A percentile compares a stretch with the other conserved stretches of the same genome.
These are phyloP conservation scores for Tuber borchii DNA, from an alignment of 495 filamentous ascomycete species.

Conservation along the genomic window DNA sequence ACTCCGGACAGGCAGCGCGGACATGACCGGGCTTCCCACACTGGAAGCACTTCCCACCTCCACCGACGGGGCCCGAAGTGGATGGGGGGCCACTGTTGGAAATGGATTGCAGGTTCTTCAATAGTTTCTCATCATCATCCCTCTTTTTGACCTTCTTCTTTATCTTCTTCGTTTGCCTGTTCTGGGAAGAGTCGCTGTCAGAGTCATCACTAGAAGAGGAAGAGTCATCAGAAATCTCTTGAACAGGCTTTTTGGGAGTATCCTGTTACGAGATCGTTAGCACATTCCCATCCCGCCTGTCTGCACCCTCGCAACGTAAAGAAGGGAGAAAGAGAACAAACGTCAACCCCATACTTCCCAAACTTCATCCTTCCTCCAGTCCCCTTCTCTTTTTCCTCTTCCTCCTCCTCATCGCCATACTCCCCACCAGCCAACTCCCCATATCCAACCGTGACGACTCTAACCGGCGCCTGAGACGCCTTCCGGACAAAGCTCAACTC, in stretches of 20 bases:
- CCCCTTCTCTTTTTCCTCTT: slow-evolving; percentile 6
- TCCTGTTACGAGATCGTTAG: background rate
- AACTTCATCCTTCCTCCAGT: slow-evolving; percentile 36
- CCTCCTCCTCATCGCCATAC: slow-evolving; percentile 34
- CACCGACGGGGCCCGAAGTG: background rate
- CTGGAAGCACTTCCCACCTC: slow-evolving; percentile 18
- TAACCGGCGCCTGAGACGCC: slow-evolving; percentile 18
- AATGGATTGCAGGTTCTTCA: slow-evolving; percentile 24
- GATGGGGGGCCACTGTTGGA: slow-evolving; percentile 21
- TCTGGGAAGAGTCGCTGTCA: background rate
- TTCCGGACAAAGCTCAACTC: slow-evolving; percentile 55
- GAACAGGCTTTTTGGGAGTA: slow-evolving; percentile 3
- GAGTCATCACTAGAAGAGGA: slow-evolving; percentile 4
- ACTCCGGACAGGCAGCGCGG: slow-evolving; percentile 18
- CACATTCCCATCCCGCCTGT: background rate
- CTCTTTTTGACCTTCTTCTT: slow-evolving; percentile 10
- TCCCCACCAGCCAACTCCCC: slow-evolving; percentile 42
- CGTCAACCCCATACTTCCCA: slow-evolving; percentile 32
- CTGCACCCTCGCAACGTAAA: background rate
- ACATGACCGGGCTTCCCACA: slow-evolving; percentile 28
- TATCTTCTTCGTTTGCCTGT: background rate
- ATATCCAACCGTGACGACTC: slow-evolving; percentile 47
- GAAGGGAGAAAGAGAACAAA: slow-evolving; percentile 5
- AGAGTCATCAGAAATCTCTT: background rate
- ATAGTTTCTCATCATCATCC: background rate